Base-by-base conservation (phyloP, 2,329 filamentous ascomycete genomes). In the Aspergillus brasiliensis region DNA sequence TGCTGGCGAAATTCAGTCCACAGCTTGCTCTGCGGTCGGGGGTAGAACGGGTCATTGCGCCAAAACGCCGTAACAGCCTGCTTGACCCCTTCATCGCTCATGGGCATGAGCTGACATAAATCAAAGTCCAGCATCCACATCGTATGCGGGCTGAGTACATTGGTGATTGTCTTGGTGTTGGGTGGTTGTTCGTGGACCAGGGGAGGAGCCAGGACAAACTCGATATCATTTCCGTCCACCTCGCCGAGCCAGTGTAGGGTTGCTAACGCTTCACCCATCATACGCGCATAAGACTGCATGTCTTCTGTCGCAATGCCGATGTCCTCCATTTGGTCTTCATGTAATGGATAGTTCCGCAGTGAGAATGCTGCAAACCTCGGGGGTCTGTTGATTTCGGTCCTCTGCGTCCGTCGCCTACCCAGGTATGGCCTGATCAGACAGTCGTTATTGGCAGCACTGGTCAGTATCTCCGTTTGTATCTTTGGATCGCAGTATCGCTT, bases 221-320 rank as follows among this genome's bases (percentile, higher is more conserved):
- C 82, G 2, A 87, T 75, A 48, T 85, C 83, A 37, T 81, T 81
- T 0, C 78, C 83, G 62, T 86, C 83, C 0, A 84, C 66, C 10
- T 71, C 61, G 0, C 74, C 78, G 1, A 64, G 48, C 83, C 82
- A 87, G 60, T 84, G 79, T 53, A 86, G 70, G 2, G 81, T 72
- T 0, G 84, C 83, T 0, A 86, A 74, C 0, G 79, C 74, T 3
- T 82, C 76, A 0, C 80, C 84, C 77, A 86, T 84, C 0, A 72
- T 69, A 1, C 56, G 56, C 0, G 81, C 79, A 61, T 83, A 84
- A 0, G 53, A 21, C 0, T 53, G 1, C 0, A 71, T 65, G 0
- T 70, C 62, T 5, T 1, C 57, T 23, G 1, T n/a, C 0, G 75
- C 62, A 0, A 85, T 67, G 0, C 64, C 67, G 0, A 85, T 66